These are phyloP conservation scores for Mycosarcoma mackinlayi DNA, from an alignment of 1,284 basidiomycete species.

Conservation along the genomic window DNA sequence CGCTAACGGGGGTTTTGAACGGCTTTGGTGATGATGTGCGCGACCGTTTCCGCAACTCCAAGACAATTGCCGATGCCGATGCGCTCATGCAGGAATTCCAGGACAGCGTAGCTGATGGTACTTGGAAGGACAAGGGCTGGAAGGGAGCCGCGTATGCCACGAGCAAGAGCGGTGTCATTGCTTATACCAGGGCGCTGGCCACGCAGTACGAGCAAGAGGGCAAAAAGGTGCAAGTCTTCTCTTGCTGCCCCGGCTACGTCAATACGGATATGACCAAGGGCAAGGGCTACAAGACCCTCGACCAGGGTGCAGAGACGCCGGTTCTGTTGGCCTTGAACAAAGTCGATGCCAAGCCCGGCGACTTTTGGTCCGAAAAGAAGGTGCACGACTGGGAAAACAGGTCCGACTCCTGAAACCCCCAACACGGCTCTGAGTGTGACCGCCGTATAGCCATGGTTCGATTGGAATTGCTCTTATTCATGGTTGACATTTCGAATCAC, in stretches of 20 bases:
- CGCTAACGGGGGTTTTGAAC: conserved; percentile 50
- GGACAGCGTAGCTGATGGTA: conserved; percentile 47
- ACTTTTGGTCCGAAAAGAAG: conserved; percentile 47
- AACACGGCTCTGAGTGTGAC: too few relatives aligned
- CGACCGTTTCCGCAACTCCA: conserved; percentile 40
- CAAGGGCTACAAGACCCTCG: conserved; percentile 57
- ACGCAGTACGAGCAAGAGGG: conserved; percentile 42
- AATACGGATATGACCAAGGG: conserved; percentile 63
- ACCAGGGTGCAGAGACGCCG: conserved; percentile 65
- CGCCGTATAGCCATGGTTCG: too few relatives aligned
- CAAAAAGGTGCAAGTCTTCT: conserved; percentile 47
- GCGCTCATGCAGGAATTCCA: conserved; percentile 54
- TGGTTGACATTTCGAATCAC: background rate
- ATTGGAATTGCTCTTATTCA: background rate
- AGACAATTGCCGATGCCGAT: conserved; percentile 47
- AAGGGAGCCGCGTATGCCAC: conserved; percentile 60
- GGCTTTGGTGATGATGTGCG: conserved; percentile 47
- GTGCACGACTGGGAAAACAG: conserved; percentile 25
- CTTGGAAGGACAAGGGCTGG: conserved; percentile 61
- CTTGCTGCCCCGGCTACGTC: conserved; percentile 65
- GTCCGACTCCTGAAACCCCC: background rate
- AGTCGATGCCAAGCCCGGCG: conserved; percentile 41
- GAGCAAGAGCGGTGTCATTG: conserved; percentile 59
- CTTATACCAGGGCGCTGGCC: conserved; percentile 52
- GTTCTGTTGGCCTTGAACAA: conserved; percentile 58